phyloP scores from a whole-genome alignment of 176 grass and related monocot species.

The Oryza meyeriana region DNA sequence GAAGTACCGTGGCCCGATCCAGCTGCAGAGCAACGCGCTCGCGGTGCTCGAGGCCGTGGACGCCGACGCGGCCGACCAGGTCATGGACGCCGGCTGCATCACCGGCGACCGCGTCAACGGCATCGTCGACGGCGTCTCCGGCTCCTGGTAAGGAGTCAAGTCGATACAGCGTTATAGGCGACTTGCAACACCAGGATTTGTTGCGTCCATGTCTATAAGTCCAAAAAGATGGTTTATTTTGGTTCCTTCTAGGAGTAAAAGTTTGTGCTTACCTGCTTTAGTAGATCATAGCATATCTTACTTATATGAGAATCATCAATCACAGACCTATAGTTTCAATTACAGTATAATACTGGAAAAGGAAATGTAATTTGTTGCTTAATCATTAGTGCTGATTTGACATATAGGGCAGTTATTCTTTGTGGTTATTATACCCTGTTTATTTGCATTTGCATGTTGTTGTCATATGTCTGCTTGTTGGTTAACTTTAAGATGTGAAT shows the following conservation, averaged over 20 bases:
- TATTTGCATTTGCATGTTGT: conserved; percentile 3
- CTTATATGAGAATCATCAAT: background rate
- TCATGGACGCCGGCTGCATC: conserved; percentile 67
- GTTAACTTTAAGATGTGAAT: background rate
- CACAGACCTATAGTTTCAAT: background rate
- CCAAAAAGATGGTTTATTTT: background rate
- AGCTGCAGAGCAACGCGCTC: conserved; percentile 94
- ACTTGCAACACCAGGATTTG: background rate
- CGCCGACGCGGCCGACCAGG: conserved; percentile 48
- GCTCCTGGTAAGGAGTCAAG: conserved; percentile 50
- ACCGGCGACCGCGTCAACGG: conserved; percentile 88
- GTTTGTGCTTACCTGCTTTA: background rate
- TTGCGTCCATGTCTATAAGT: background rate
- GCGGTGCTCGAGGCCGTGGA: conserved; percentile 77
- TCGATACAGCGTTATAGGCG: background rate
- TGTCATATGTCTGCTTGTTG: background rate
- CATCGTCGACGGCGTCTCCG: conserved; percentile 78
- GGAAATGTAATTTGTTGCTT: conserved; percentile 1
- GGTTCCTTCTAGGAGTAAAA: background rate
- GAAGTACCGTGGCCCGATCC: conserved; percentile 83
- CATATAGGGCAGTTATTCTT: background rate
- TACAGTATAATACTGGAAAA: background rate
- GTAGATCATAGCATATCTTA: background rate
- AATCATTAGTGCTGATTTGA: background rate
- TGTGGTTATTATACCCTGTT: background rate